These are phyloP conservation scores for Saccharum officinarum DNA, from an alignment of 176 grass and related monocot species.

Conservation along the genomic window DNA sequence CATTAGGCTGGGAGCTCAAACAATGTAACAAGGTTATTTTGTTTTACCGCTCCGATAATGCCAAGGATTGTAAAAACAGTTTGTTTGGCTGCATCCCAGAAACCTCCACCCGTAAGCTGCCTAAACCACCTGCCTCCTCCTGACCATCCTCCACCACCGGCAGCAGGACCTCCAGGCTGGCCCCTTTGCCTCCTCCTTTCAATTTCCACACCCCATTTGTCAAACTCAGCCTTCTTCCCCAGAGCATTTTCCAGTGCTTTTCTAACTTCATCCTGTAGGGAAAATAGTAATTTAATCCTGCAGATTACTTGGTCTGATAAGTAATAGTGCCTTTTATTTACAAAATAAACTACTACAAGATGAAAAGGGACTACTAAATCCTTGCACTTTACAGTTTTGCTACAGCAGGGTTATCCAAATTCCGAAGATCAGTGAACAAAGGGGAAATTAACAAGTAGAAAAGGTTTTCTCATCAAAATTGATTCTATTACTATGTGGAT, in stretches of 20 bases:
- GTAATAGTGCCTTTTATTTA: not conserved
- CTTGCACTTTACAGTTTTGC: not conserved
- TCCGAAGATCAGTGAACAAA: not conserved
- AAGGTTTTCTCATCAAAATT: not conserved
- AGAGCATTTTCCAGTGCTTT: constrained; percentile 52
- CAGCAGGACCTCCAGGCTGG: constrained; percentile 33
- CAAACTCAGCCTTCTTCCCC: constrained; percentile 34
- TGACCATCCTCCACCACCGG: constrained; percentile 50
- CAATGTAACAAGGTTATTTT: not conserved
- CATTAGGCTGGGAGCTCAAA: not conserved
- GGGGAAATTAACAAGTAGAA: not conserved
- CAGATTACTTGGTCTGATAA: not conserved
- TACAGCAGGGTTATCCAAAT: not conserved
- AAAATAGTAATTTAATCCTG: not conserved
- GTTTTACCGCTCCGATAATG: constrained; percentile 46
- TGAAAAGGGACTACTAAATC: not conserved
- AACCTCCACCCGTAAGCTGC: constrained; percentile 58
- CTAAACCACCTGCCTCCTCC: constrained; percentile 75
- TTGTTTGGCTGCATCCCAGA: constrained; percentile 77
- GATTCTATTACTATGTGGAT: not conserved
- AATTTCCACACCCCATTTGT: constrained; percentile 49
- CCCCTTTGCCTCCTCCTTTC: constrained; percentile 32
- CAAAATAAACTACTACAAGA: not conserved
- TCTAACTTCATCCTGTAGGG: constrained; percentile 51
- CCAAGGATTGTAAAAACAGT: constrained; percentile 60